Evolutionary conservation across 257 asterid genomes (phyloP), one percentile per base, ranked within the genome.

Genomic region (Dorcoceras hygrometricum): DNA sequence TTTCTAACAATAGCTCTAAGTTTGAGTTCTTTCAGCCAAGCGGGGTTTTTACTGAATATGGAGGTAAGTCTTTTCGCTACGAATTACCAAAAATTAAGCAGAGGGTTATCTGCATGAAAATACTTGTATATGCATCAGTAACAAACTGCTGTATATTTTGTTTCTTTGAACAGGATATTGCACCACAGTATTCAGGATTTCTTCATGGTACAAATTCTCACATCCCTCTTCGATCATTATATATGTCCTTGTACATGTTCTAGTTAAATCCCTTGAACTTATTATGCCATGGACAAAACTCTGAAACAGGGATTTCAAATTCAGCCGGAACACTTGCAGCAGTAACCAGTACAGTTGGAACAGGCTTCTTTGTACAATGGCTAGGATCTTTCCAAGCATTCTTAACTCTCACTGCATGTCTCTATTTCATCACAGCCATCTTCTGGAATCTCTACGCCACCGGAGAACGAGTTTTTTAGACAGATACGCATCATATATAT

Each of bases 261-360:
- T 39, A 39, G n/a, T 39, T 1, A 39, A 39, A 39, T 39, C 51
- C 19, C 19, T 39, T 39, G 1, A 46, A 46, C 54, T 6, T 22
- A 34, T 48, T 23, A n/a, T 31, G 1, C 22, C 39, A 22, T 46
- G 2, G 36, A 22, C 28, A 34, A 50, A 26, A 6, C 16, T 18
- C 50, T 14, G 12, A 22, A 63, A 67, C 84, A 87, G 96, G 96
- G 77, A 86, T 91, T 23, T 87, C 98, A 14, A 93, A 90, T 78
- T 93, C 98, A 11, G 97, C 94, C 7, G 98, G 98, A 67, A 93
- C 97, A 54, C 50, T 93, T 51, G 98, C 96, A 28, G 98, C 98
- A 29, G 90, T 90, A 59, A 75, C 90, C 61, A 93, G 98, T 65
- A 93, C 96, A 36, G 85, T 89, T 4, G 97, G 97, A 43, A 89